A percentile compares a stretch with the other conserved stretches of the same genome.
These are phyloP conservation scores for Cajanus cajan DNA, from an alignment of 306 rosid genomes.

Conservation along the genomic window DNA sequence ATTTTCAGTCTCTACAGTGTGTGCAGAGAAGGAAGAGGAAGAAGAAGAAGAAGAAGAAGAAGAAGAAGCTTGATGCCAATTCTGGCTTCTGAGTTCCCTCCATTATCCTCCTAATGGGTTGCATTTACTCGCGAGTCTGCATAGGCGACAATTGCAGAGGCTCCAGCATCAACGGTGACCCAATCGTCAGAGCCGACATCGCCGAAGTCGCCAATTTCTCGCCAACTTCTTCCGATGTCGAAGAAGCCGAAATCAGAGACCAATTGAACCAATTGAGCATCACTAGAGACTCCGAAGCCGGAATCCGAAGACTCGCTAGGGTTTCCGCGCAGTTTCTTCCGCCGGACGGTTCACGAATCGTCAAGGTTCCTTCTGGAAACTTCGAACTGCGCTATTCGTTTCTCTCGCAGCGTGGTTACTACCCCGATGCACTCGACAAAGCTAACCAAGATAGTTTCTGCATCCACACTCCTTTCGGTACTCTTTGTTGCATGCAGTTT, in stretches of 20 bases:
- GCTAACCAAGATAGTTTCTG: constrained; percentile 97
- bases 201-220: constrained; percentile 44
- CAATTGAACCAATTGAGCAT: constrained; percentile 46
- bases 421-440: constrained; percentile 97
- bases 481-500: not conserved
- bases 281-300: constrained; percentile 67
- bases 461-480: constrained; percentile 87
- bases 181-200: constrained; percentile 34
- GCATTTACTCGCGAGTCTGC: constrained; percentile 85
- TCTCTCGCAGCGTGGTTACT: constrained; percentile 87
- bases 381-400: constrained; percentile 73
- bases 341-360: constrained; percentile 76
- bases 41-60: no score
- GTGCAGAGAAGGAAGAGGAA: no score
- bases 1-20: no score
- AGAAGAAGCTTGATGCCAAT: constrained; percentile 37
- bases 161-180: constrained; percentile 44
- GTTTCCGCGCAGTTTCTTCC: constrained; percentile 94
- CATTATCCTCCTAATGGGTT: constrained; percentile 60
- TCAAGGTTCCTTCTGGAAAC: constrained; percentile 54
- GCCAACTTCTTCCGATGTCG: constrained; percentile 42
- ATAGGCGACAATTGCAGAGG: constrained; percentile 62
- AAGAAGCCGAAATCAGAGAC: constrained; percentile 52
- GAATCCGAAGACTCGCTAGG: constrained; percentile 82
- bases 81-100: constrained; percentile 35